phyloP scores from a whole-genome alignment of 2,329 filamentous ascomycete species.

The Xylaria polymorpha region DNA sequence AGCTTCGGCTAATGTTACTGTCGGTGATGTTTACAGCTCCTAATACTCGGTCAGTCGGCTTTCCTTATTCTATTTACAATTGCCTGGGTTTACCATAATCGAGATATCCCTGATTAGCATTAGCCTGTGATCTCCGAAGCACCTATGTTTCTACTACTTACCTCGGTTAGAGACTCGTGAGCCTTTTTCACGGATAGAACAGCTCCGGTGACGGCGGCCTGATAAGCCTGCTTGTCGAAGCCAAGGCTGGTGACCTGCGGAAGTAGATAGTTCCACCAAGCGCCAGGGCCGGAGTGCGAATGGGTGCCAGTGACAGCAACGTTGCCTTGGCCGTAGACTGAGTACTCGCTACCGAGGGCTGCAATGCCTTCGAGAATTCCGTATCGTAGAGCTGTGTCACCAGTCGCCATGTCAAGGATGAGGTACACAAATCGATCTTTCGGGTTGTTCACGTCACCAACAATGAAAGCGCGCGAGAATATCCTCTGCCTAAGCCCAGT shows the following conservation, averaged over 20 bases:
- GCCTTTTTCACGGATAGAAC: conserved; percentile 82
- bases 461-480: conserved; percentile 87
- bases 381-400: conserved; percentile 87
- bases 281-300: conserved; percentile 88
- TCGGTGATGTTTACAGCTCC: conserved; percentile 69
- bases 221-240: conserved; percentile 86
- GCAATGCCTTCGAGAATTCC: conserved; percentile 81
- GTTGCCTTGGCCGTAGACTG: conserved; percentile 80
- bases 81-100: conserved; percentile 63
- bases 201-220: conserved; percentile 86
- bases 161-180: conserved; percentile 72
- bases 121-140: conserved; percentile 28
- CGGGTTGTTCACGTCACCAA: conserved; percentile 74
- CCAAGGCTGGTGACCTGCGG: conserved; percentile 89
- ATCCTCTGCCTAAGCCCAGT: conserved; percentile 85
- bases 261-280: conserved; percentile 91
- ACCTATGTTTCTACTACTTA: conserved; percentile 35
- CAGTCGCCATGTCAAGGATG: conserved; percentile 85
- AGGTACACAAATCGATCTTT: conserved; percentile 84
- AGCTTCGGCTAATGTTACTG: conserved; percentile 85
- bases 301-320: conserved; percentile 92
- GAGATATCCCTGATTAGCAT: conserved; percentile 67
- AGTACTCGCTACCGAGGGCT: conserved; percentile 75
- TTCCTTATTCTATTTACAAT: not conserved
- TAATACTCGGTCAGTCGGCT: conserved; percentile 28